Evolutionary conservation across 78 protist genomes (phyloP).

Genomic region (Corallochytrium limacisporum): DNA sequence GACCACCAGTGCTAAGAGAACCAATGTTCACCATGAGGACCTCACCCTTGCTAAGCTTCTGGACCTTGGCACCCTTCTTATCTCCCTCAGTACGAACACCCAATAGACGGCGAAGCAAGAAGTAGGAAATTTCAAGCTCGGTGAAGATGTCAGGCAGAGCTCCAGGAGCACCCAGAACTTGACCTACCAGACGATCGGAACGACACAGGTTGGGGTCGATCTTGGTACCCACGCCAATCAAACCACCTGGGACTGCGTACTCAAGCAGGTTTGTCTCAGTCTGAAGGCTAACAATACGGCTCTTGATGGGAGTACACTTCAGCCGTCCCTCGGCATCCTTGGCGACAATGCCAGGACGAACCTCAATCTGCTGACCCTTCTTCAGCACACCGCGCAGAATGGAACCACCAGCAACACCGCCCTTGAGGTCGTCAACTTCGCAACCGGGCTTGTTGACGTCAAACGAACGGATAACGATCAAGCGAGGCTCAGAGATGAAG

Average conservation of each 20-base stretch:
- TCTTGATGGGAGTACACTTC: conserved; percentile 72
- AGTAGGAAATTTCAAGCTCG: conserved; percentile 70
- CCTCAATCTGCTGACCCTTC: conserved; percentile 93
- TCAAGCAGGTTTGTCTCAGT: conserved; percentile 86
- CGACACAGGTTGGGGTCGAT: conserved; percentile 97
- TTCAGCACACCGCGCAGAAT: conserved; percentile 63
- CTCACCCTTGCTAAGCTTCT: conserved; percentile 76
- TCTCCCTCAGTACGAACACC: conserved; percentile 91
- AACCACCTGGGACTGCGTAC: conserved; percentile 99
- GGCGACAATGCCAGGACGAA: conserved; percentile 90
- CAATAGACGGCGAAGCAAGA: conserved; percentile 83
- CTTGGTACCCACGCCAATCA: conserved; percentile 99
- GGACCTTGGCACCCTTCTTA: conserved; percentile 48
- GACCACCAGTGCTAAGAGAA: conserved; percentile 90
- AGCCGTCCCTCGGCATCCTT: conserved; percentile 61
- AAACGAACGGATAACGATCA: conserved; percentile 98
- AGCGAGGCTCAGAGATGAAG: conserved; percentile 74
- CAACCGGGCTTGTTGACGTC: conserved; percentile 99
- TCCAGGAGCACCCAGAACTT: conserved; percentile 85
- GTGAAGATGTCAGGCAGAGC: conserved; percentile 79
- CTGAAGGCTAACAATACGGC: conserved; percentile 71
- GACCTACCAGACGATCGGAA: conserved; percentile 95
- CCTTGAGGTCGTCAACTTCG: conserved; percentile 78
- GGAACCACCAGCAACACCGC: conserved; percentile 99
- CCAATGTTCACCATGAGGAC: conserved; percentile 96